Evolutionary conservation across 495 filamentous ascomycete genomes (phyloP).

Genomic region (Neurospora sp.): DNA sequence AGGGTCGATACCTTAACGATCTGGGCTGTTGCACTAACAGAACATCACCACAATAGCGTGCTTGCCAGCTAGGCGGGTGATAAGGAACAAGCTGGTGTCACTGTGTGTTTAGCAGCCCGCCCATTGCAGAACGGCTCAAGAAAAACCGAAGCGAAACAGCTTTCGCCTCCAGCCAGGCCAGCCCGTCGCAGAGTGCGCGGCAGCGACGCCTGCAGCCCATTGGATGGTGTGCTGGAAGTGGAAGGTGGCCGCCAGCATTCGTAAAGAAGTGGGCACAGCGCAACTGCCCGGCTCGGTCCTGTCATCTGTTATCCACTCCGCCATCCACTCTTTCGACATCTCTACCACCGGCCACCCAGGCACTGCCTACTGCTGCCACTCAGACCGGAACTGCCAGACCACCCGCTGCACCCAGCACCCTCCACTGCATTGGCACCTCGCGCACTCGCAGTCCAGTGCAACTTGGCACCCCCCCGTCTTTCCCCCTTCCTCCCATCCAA

Average conservation of each 20-base stretch:
- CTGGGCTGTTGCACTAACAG: background rate
- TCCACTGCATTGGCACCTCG: background rate
- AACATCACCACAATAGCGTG: background rate
- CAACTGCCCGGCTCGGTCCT: background rate
- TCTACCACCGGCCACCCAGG: background rate
- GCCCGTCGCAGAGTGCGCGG: background rate
- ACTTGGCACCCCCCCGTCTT: background rate
- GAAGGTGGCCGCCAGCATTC: background rate
- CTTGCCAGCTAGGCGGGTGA: background rate
- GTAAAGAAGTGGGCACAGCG: background rate
- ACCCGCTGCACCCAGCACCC: background rate
- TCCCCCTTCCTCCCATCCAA: constrained; percentile 2
- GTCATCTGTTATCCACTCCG: constrained; percentile 1
- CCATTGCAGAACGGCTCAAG: background rate
- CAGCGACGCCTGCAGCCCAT: background rate
- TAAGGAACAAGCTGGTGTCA: background rate
- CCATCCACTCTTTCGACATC: constrained; percentile 3
- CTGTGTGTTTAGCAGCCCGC: background rate
- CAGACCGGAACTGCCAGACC: background rate
- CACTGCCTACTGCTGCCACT: background rate
- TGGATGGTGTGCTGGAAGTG: background rate
- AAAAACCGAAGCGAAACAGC: background rate
- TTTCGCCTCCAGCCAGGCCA: background rate
- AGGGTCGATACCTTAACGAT: background rate
- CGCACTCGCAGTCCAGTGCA: constrained; percentile 1